Evolutionary conservation across 768 basidiomycete genomes (phyloP).

Genomic region (Trametes coccinea): DNA sequence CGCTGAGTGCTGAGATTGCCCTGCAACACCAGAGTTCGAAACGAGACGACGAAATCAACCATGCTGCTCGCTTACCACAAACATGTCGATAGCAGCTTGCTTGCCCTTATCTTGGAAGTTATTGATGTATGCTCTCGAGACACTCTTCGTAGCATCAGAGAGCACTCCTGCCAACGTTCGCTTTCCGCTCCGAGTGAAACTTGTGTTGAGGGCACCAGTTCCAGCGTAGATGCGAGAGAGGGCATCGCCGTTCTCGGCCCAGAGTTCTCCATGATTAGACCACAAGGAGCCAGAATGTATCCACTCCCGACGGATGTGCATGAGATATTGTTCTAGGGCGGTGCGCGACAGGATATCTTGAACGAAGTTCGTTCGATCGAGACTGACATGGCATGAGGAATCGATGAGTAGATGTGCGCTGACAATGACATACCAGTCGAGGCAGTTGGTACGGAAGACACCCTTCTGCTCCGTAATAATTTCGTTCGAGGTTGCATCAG

Average conservation of each 20-base stretch:
- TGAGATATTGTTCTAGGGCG: conserved; percentile 80
- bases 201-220: conserved; percentile 91
- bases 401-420: no score
- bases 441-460: conserved; percentile 91
- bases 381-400: conserved; percentile 41
- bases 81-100: conserved; percentile 93
- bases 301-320: conserved; percentile 79
- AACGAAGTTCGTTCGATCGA: conserved; percentile 97
- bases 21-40: conserved; percentile 41
- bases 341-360: conserved; percentile 90
- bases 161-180: conserved; percentile 89
- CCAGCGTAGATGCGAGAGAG: conserved; percentile 94
- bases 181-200: conserved; percentile 93
- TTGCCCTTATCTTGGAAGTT: conserved; percentile 97
- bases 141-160: conserved; percentile 95
- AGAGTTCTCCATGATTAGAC: conserved; percentile 87
- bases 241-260: conserved; percentile 97
- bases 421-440: conserved; percentile 72
- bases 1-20: conserved; percentile 89
- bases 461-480: conserved; percentile 89
- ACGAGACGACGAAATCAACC: background rate
- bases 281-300: conserved; percentile 67
- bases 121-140: conserved; percentile 94
- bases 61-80: conserved; percentile 59
- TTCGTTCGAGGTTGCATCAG: conserved; percentile 63